Base-by-base conservation (phyloP, 2,329 filamentous ascomycete species). In the Exophiala alcalophila region DNA sequence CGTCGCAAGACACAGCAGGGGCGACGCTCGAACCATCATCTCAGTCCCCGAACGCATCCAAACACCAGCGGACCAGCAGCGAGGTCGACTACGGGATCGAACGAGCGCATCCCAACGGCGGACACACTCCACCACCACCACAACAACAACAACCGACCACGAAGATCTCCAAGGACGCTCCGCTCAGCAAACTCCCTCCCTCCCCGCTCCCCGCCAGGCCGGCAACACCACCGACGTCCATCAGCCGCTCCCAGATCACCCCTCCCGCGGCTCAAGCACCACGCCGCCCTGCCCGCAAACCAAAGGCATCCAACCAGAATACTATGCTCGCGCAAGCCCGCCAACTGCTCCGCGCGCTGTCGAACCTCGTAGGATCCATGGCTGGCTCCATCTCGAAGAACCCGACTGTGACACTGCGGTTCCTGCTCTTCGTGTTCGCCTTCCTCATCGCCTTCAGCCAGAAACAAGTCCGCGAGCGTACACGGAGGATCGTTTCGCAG, bases 361-460 rank as follows among this genome's bases (percentile, higher is more conserved):
- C 77, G 25, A 66, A 69, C 18, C 58, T 77, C 10, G 55, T 79
- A 23, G 63, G 70, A 34, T 72, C 70, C 37, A 70, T 77, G 21
- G 65, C 70, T 1, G 68, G 69, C 11, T 71, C 69, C 8, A 63
- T 81, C 52, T 71, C 72, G 3, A 68, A 68, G 7, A 78, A 76
- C 53, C 77, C 76, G 0, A 67, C 78, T 62, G 70, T 70, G 18
- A 61, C 79, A 49, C 63, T 80, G 23, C 70, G 78, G 45, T 79
- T 86, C 4, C 56, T 97, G 35, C 77, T 89, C 11, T 95, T 97
- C 60, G 63, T 96, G 16, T 67, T 90, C 25, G 86, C 86, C 2
- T 74, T 98, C 48, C 60, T 94, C 20, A 66, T 91, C 50, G 78
- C 92, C 52, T 71, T 96, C 47, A 84, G 86, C 44, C 77, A 86